Evolutionary conservation across 179 eudicot species (phyloP).

Genomic region (Dionaea muscipula): DNA sequence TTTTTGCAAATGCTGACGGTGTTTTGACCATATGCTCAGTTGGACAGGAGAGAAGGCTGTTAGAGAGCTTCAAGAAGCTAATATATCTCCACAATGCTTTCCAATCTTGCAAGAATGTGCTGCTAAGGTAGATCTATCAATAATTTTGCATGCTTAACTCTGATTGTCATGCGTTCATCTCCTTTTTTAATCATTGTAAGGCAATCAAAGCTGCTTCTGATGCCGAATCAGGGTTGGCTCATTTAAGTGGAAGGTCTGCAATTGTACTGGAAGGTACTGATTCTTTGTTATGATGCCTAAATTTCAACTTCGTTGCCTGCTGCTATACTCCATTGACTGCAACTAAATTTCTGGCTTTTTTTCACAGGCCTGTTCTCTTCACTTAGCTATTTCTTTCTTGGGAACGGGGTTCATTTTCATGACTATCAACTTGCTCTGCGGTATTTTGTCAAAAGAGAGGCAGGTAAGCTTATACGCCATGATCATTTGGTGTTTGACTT

Average conservation of each 20-base stretch:
- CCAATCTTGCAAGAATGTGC: constrained; percentile 73
- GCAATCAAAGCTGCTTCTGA: constrained; percentile 83
- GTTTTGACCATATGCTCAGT: constrained; percentile 21
- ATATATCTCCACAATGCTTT: constrained; percentile 61
- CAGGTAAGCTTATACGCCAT: constrained; percentile 33
- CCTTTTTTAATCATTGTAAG: constrained; percentile 22
- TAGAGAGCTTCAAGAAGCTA: constrained; percentile 82
- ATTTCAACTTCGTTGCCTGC: not conserved
- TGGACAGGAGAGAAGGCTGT: constrained; percentile 91
- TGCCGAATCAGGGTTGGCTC: constrained; percentile 42
- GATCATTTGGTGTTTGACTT: not conserved
- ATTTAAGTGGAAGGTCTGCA: constrained; percentile 66
- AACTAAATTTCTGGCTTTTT: constrained; percentile 10
- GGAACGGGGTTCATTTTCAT: constrained; percentile 41
- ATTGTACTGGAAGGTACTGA: constrained; percentile 54
- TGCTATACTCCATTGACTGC: not conserved
- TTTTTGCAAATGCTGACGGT: not conserved
- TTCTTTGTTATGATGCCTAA: constrained; percentile 9
- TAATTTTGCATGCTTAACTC: not conserved
- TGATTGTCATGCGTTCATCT: constrained; percentile 7
- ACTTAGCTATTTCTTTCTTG: constrained; percentile 59
- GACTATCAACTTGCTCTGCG: constrained; percentile 75
- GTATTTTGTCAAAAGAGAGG: constrained; percentile 37
- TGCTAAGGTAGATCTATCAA: constrained; percentile 34
- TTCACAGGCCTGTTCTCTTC: constrained; percentile 68